Conservation (phyloP, 2,329 filamentous ascomycete species). For the Tympanopsis confertula region DNA sequence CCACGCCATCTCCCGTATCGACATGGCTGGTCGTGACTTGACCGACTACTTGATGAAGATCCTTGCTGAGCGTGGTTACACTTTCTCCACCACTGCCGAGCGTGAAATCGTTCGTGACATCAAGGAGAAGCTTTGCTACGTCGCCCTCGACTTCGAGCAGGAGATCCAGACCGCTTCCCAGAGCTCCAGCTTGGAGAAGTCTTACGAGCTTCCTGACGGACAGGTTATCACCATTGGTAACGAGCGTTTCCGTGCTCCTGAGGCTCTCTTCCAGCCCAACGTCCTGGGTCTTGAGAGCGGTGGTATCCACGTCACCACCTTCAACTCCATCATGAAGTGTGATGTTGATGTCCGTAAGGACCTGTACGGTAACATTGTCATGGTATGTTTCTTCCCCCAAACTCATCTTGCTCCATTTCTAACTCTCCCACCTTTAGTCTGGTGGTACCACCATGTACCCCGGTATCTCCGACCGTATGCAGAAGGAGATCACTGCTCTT, state of each 20-base stretch:
- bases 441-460: conserved; percentile 99
- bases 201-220: conserved; percentile 97
- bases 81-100: conserved; percentile 99
- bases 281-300: conserved; percentile 96
- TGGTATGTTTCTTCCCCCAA: conserved; percentile 54
- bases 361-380: conserved; percentile 99
- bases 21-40: conserved; percentile 99
- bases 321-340: conserved; percentile 99
- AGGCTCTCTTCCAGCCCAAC: conserved; percentile 98
- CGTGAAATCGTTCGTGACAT: conserved; percentile 99
- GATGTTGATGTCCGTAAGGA: conserved; percentile 99
- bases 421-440: conserved; percentile 47
- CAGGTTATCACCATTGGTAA: conserved; percentile 99
- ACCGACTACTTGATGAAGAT: conserved; percentile 99
- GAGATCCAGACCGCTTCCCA: conserved; percentile 99
- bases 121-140: conserved; percentile 99
- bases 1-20: conserved; percentile 99
- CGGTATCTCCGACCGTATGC: conserved; percentile 99
- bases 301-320: conserved; percentile 98
- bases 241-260: conserved; percentile 98
- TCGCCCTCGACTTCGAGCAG: conserved; percentile 99
- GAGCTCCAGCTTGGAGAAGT: conserved; percentile 98
- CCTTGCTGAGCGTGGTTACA: conserved; percentile 96
- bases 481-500: conserved; percentile 99
- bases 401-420: conserved; percentile 1